Evolutionary conservation across 345 rosid species (phyloP).

Genomic region (Brassica napus): Da-Ae NC_063449.1:42097001-42097500

Average conservation of each 20-base stretch:
- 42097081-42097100: neutral
- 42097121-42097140: neutral
- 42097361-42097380: neutral
- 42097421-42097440: neutral
- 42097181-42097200: neutral
- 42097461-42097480: neutral
- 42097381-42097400: neutral
- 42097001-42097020: slow-evolving; percentile 44
- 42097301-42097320: neutral
- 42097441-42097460: neutral
- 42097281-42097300: neutral
- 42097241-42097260: neutral
- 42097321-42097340: neutral
- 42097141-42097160: neutral
- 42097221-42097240: neutral
- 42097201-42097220: neutral
- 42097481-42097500: neutral
- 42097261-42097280: neutral
- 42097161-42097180: neutral
- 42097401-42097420: neutral
- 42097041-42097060: neutral
- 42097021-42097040: neutral
- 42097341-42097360: neutral
- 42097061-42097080: neutral
- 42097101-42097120: neutral